Conservation (phyloP, 306 rosid species). For the Acacia melanoxylon region DNA sequence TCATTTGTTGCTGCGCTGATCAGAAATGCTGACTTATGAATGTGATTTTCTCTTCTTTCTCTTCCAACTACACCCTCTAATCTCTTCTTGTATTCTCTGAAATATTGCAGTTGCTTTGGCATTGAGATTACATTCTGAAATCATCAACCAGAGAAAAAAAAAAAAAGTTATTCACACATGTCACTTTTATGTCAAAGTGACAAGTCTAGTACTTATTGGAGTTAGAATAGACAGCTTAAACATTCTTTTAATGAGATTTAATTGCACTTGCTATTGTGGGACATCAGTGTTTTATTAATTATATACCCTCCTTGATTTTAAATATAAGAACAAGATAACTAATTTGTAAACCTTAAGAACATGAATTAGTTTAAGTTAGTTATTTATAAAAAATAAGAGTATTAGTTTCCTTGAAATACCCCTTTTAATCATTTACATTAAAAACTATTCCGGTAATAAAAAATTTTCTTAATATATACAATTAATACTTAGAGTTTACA, state of each 20-base stretch:
- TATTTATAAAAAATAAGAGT: too few relatives aligned
- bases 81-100: conserved; percentile 53
- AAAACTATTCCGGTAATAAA: background rate
- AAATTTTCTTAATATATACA: too few relatives aligned
- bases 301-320: too few relatives aligned
- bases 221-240: background rate
- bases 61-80: conserved; percentile 47
- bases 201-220: background rate
- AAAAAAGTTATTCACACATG: background rate
- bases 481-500: too few relatives aligned
- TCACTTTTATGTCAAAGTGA: background rate
- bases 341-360: too few relatives aligned
- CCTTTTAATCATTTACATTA: too few relatives aligned
- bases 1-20: conserved; percentile 86
- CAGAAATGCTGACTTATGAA: conserved; percentile 51
- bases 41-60: conserved; percentile 42
- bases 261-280: background rate
- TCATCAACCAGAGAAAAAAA: background rate
- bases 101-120: conserved; percentile 53
- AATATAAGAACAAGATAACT: too few relatives aligned
- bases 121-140: conserved; percentile 67
- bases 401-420: too few relatives aligned
- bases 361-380: too few relatives aligned
- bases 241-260: background rate
- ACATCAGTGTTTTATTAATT: too few relatives aligned